A percentile compares a stretch with the other conserved stretches of the same genome.
These are phyloP conservation scores for Coemansia sp. DNA, from an alignment of 192 early-diverging fungal genomes.

Conservation along the genomic window DNA sequence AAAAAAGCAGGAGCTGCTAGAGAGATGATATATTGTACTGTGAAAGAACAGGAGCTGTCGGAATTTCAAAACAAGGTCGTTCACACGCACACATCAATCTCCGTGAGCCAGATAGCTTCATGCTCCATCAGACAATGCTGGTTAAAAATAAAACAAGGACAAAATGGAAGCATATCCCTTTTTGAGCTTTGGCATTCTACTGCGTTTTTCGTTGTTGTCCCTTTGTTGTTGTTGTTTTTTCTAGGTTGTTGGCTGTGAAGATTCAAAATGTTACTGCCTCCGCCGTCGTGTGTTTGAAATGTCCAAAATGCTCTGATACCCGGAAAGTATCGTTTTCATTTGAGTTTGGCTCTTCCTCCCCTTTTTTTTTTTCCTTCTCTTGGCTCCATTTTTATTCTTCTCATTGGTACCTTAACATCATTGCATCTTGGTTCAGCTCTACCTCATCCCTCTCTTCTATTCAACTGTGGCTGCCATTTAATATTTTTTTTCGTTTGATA, in stretches of 20 bases:
- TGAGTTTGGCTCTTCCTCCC: background rate
- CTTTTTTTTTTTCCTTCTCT: slow-evolving; percentile 1
- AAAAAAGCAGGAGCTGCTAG: background rate
- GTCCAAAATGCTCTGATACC: background rate
- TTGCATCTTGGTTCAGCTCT: background rate
- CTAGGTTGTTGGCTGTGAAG: background rate
- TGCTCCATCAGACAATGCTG: background rate
- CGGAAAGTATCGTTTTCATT: background rate
- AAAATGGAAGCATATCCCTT: background rate
- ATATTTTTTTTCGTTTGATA: slow-evolving; percentile 7
- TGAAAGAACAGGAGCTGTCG: background rate
- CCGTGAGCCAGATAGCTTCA: background rate
- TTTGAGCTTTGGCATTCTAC: slow-evolving; percentile 3
- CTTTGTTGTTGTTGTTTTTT: slow-evolving; percentile 4
- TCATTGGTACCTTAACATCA: background rate
- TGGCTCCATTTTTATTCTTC: background rate
- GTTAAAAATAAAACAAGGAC: background rate
- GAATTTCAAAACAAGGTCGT: background rate
- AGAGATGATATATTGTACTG: background rate
- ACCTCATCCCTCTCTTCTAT: background rate
- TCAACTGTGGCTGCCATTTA: background rate
- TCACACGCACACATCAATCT: background rate
- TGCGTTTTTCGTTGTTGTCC: slow-evolving; percentile 8
- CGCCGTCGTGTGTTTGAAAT: background rate
- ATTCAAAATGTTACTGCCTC: background rate